Evolutionary conservation across 2,329 filamentous ascomycete genomes (phyloP).

Genomic region (Pleochaeta shiraiana): DNA sequence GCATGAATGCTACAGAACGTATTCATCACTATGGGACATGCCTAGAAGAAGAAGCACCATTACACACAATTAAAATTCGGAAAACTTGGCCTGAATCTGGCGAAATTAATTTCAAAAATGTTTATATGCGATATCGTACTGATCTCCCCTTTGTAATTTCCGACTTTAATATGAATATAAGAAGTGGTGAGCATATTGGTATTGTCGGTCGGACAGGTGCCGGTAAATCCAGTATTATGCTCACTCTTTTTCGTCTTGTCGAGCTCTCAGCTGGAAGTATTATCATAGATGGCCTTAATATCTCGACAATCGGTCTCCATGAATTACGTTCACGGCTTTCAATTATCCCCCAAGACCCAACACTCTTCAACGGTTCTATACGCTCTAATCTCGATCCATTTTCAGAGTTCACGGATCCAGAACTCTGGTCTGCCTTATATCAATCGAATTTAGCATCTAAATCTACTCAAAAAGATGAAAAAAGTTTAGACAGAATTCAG

Average conservation of each 20-base stretch:
- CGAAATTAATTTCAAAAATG: constrained; percentile 53
- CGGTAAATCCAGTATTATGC: constrained; percentile 70
- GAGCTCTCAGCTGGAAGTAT: constrained; percentile 41
- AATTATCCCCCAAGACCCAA: constrained; percentile 73
- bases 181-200: constrained; percentile 57
- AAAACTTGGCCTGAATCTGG: constrained; percentile 70
- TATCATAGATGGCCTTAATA: constrained; percentile 43
- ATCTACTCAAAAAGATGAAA: constrained; percentile 20
- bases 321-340: constrained; percentile 55
- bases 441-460: constrained; percentile 49
- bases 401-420: constrained; percentile 52
- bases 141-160: constrained; percentile 52
- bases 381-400: constrained; percentile 67
- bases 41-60: constrained; percentile 73
- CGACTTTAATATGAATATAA: constrained; percentile 48
- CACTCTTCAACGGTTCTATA: constrained; percentile 61
- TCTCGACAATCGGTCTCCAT: constrained; percentile 49
- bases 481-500: constrained; percentile 39
- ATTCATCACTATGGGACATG: constrained; percentile 73
- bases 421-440: constrained; percentile 56
- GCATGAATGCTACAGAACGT: constrained; percentile 92
- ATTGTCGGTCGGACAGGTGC: constrained; percentile 66
- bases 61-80: constrained; percentile 52
- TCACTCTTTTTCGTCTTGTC: constrained; percentile 55
- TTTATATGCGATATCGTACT: constrained; percentile 57